Base-by-base conservation (phyloP, 768 basidiomycete genomes). In the Phanerochaete carnosa region DNA sequence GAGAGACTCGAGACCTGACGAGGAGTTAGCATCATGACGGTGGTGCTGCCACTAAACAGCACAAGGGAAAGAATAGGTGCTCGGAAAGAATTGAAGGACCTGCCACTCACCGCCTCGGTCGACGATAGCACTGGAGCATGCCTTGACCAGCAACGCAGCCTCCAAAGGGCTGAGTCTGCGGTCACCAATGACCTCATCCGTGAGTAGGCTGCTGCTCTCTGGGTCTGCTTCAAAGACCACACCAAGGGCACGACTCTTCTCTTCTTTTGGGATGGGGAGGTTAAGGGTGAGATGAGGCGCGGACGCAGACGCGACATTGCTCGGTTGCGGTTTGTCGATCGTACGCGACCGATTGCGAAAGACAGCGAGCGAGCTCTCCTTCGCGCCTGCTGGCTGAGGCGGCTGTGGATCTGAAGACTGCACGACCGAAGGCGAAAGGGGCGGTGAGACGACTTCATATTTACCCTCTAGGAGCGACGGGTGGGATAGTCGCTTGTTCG, bases 1-100 rank as follows among this genome's bases (percentile, higher is more conserved):
- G 49, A 90, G 85, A 3, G 87, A 86, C 70, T 92, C 89, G 54
- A 92, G 77, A n/a, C 90, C 90, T 92, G 61, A 13, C 62, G 58
- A 45, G 62, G 65, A 43, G 35, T 46, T 32, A 57, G 56, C 29
- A 57, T 22, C 26, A 15, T 32, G 49, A 52, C 55, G 28, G 46
- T 54, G 47, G 62, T 55, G 22, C 45, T 37, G 45, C 35, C 56
- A n/a, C 26, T 29, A 33, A 11, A 32, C 32, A 62, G 43, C 55
- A 57, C 45, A 22, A 29, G 37, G n/a, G 28, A 12, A 2, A 16
- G 57, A 7, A 58, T 19, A 47, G 29, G 32, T 29, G 57, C 26
- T 22, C 45, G 16, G 26, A 49, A 23, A 46, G 28, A 1, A 25
- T 16, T 33, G 30, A 47, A 32, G 28, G 12, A 16, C 5, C 43